Percentiles rank a stretch among this genome's conserved stretches.
Evolutionary conservation across 129 eudicot species (phyloP).

Genomic region (Solidago caesia): DNA sequence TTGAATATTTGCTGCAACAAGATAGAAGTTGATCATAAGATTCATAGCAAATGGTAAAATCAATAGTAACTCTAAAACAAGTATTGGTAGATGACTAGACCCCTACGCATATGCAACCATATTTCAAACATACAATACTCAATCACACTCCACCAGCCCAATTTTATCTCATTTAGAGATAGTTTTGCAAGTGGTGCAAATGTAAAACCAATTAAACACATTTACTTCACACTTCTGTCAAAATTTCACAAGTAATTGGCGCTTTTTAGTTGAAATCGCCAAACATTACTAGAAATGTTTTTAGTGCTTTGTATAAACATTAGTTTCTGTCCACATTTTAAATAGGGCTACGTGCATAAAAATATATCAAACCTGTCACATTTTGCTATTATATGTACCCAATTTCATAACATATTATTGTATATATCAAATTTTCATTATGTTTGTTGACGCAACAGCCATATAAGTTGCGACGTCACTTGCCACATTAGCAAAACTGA

Average conservation of each 20-base stretch:
- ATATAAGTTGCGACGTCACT: no score
- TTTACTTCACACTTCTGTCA: not conserved
- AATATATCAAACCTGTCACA: no score
- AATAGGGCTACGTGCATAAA: no score
- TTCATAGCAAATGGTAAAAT: not conserved
- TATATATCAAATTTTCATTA: no score
- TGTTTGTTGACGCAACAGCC: no score
- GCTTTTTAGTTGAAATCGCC: not conserved
- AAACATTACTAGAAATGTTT: not conserved
- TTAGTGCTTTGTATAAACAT: not conserved
- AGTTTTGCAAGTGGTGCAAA: not conserved
- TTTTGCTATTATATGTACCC: no score
- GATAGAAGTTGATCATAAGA: slow-evolving; percentile 14
- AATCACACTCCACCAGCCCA: not conserved
- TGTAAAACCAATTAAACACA: not conserved
- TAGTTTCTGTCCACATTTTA: no score
- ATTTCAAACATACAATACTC: not conserved
- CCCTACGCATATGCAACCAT: not conserved
- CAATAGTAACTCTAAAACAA: not conserved
- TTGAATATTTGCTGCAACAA: slow-evolving; percentile 69
- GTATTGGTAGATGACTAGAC: not conserved
- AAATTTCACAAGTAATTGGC: not conserved
- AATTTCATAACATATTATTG: no score
- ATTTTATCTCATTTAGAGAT: not conserved
- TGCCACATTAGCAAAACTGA: no score